Conservation (phyloP, 2,329 filamentous ascomycete genomes). For the Dactylonectria macrodidyma region DNA sequence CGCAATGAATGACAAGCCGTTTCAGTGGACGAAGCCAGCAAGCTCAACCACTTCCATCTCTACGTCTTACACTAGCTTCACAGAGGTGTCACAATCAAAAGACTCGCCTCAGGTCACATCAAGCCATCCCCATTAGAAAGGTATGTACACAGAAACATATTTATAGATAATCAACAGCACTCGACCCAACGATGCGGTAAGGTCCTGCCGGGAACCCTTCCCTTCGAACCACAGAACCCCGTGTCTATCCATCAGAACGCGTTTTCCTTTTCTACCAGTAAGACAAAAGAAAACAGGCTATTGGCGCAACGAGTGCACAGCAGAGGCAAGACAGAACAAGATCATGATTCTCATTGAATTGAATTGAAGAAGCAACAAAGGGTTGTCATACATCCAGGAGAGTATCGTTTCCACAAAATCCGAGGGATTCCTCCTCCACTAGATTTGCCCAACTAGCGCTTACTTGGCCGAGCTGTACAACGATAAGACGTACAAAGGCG, state of each 20-base stretch:
- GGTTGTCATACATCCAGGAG: constrained; percentile 48
- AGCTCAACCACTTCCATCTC: neutral
- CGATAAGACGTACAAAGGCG: constrained; percentile 37
- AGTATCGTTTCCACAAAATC: constrained; percentile 35
- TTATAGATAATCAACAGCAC: constrained; percentile 25
- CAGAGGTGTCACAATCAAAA: neutral
- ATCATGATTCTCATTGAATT: constrained; percentile 51
- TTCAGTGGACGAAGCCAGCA: neutral
- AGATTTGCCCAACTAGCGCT: constrained; percentile 37
- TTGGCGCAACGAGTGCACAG: constrained; percentile 23
- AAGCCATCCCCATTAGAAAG: constrained; percentile 39
- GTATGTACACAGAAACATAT: constrained; percentile 40
- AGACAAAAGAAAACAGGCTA: constrained; percentile 25
- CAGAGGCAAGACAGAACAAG: constrained; percentile 41
- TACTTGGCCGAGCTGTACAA: constrained; percentile 43
- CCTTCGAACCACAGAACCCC: constrained; percentile 25
- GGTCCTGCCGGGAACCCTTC: constrained; percentile 20
- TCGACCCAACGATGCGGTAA: constrained; percentile 33
- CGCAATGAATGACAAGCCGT: neutral
- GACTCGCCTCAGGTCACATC: constrained; percentile 11
- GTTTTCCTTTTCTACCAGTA: constrained; percentile 4
- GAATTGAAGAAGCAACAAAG: constrained; percentile 40
- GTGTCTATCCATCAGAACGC: constrained; percentile 41
- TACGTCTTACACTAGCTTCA: neutral
- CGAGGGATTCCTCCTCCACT: constrained; percentile 37